These are phyloP conservation scores for Fusarium nanum DNA, from an alignment of 2,329 filamentous ascomycete genomes.

Conservation along the genomic window DNA sequence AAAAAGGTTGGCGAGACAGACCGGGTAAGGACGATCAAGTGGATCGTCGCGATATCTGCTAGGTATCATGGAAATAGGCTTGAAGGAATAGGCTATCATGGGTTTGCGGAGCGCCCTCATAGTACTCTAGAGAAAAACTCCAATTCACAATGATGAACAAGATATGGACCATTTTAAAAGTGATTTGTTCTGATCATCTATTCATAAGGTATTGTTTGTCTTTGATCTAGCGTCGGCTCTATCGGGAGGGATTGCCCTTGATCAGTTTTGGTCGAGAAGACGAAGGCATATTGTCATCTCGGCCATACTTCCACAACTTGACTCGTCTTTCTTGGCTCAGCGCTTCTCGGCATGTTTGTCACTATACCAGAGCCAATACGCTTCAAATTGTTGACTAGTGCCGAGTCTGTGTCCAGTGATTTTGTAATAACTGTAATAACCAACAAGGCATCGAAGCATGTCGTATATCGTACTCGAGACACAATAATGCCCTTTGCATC, in stretches of 20 bases:
- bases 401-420: not conserved
- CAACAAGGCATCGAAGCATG: not conserved
- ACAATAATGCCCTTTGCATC: not conserved
- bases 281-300: no score
- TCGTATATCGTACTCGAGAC: not conserved
- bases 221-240: not conserved
- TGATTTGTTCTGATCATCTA: not conserved
- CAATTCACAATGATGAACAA: conserved; percentile 42
- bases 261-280: no score
- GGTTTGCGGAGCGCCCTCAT: conserved; percentile 11
- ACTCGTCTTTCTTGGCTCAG: not conserved
- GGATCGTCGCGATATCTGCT: conserved; percentile 25
- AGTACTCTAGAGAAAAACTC: conserved; percentile 39
- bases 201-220: not conserved
- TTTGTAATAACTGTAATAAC: not conserved
- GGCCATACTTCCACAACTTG: not conserved
- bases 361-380: not conserved
- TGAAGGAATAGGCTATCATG: conserved; percentile 4
- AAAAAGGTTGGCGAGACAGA: conserved; percentile 22
- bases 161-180: not conserved
- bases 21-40: conserved; percentile 4
- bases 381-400: not conserved
- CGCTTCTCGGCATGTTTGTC: not conserved
- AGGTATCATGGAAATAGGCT: conserved; percentile 14
- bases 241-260: not conserved